Evolutionary conservation across 139 green algal genomes (phyloP), one percentile per base, ranked within the genome.

Genomic region (Closterium sp.): DNA sequence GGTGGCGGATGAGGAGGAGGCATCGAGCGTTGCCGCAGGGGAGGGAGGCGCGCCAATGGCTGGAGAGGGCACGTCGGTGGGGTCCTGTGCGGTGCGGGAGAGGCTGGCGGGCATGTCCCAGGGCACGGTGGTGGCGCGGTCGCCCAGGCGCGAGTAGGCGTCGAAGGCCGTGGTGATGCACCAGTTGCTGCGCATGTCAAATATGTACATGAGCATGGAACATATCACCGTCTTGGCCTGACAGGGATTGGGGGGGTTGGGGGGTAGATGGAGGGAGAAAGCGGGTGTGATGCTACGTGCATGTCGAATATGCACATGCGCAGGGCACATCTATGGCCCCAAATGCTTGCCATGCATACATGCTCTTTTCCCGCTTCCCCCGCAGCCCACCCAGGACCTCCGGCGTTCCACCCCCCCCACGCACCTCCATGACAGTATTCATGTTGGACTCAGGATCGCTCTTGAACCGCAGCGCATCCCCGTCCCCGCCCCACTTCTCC

Each of bases 141-240:
- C 85, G 28, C 28, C 85, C 28, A 89, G 86, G 29, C 29, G 27
- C 9, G 86, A 30, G 31, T 89, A 89, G 86, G 86, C 27, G 17
- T 24, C 86, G 29, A 89, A 89, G 9, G 31, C 86, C 2, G 31
- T 89, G 29, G 30, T 29, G 22, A 89, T 70, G 31, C 86, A 89
- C 31, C 86, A 50, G 86, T 89, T 89, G 31, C 22, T 89, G 86
- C 86, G 86, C 86, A 89, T 89, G 86, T 89, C 86, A 31, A 89
- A 89, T 28, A 42, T 70, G 86, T 89, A 89, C 31, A 70, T 89
- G 86, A 89, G 86, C 86, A 89, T 42, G 31, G 30, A 70, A 13
- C 86, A 89, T 24, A 89, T 89, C 27, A 89, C 22, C 11, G 31
- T n/a, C 86, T 89, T 89, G 3, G 86, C 86, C 86, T 89, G 28